phyloP scores from a whole-genome alignment of 1,284 basidiomycete genomes.

The Nidula niveotomentosa region DNA sequence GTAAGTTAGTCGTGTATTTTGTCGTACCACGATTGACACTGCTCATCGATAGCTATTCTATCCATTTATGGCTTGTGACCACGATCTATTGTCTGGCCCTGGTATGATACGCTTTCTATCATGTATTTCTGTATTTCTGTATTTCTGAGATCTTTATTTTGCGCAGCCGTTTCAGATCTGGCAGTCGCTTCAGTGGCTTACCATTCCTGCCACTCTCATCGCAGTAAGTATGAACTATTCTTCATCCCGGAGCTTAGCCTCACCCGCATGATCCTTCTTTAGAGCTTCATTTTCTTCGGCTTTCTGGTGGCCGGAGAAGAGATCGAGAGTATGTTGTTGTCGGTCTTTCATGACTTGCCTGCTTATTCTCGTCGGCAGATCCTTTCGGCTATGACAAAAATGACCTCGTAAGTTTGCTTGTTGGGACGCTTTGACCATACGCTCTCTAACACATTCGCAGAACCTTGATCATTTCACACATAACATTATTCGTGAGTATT shows the following conservation, averaged over 20 bases:
- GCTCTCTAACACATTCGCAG: slow-evolving; percentile 22
- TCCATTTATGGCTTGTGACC: slow-evolving; percentile 67
- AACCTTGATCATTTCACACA: slow-evolving; percentile 68
- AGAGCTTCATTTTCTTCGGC: slow-evolving; percentile 68
- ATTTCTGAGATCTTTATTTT: slow-evolving; percentile 4
- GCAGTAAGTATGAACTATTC: slow-evolving; percentile 21
- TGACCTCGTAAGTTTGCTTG: slow-evolving; percentile 46
- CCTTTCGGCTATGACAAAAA: slow-evolving; percentile 72
- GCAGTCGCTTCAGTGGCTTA: slow-evolving; percentile 56
- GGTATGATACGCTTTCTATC: slow-evolving; percentile 32
- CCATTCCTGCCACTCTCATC: slow-evolving; percentile 61
- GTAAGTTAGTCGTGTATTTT: slow-evolving; percentile 31
- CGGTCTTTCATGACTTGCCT: background rate
- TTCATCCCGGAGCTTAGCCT: no score
- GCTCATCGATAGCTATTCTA: slow-evolving; percentile 45
- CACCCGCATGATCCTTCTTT: background rate
- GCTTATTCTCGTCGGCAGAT: background rate
- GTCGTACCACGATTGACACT: slow-evolving; percentile 1
- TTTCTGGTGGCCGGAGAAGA: slow-evolving; percentile 71
- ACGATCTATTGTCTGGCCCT: slow-evolving; percentile 55
- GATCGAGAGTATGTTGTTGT: slow-evolving; percentile 56
- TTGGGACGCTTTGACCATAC: background rate
- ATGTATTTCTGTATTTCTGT: background rate
- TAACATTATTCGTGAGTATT: slow-evolving; percentile 55
- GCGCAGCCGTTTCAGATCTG: slow-evolving; percentile 71